Base-by-base conservation (phyloP, 148 eudicot species). In the Fagopyrum esculentum region DNA sequence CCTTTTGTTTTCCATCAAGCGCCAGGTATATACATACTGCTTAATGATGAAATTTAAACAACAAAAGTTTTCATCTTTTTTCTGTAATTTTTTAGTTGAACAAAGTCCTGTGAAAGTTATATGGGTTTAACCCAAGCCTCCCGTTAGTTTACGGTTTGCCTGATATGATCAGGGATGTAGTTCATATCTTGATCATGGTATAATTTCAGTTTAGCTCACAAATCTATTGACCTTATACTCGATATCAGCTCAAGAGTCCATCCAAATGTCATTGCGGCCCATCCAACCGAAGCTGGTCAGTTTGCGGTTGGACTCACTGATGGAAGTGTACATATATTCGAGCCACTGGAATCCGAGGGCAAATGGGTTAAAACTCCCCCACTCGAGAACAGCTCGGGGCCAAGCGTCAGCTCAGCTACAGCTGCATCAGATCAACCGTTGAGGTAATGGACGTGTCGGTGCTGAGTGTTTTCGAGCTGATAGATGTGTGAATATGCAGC, bases 281-380 rank as follows among this genome's bases (percentile, higher is more conserved):
- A 92, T 82, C 98, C 98, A 48, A 75, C 75, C 29, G 93, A 81
- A 59, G 79, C 90, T 1, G 82, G 81, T 48, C 98, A 92, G 76
- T 81, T 90, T 78, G 90, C 98, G 1, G 54, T 92, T 35, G 98
- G 96, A 49, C 91, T 92, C 13, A 83, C 86, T 9, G 91, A 92
- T 76, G 96, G 96, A 16, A 84, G 87, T 16, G 91, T 90, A 17
- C 81, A 85, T 43, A 86, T 92, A 30, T 77, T 92, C 3, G 93
- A 92, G 80, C 98, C 98, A 6, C 75, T 83, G 9, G 90, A 89
- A 82, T 76, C 85, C 9, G 98, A 87, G 59, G 93, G 86, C 26
- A 82, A 81, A 64, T 92, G 98, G 96, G 96, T 91, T 9, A 76
- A 73, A 2, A 40, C 57, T 9, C 87, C 89, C 60, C 73, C 73